Conservation (phyloP, 2,329 filamentous ascomycete species). For the Daldinia eschscholtzii region DNA sequence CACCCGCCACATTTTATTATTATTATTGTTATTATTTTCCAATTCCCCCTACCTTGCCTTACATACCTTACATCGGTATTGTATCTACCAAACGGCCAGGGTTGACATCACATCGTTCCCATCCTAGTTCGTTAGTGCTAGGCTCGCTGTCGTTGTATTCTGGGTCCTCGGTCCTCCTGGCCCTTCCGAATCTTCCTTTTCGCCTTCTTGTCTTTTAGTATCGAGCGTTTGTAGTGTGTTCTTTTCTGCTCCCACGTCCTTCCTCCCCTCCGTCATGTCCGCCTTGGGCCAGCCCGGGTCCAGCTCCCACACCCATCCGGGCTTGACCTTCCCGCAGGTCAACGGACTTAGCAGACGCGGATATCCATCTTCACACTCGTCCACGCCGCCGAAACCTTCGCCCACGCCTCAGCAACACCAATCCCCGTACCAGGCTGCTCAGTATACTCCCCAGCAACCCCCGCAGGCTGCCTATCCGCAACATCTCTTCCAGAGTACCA, state of each 20-base stretch:
- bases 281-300: constrained; percentile 63
- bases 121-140: constrained; percentile 43
- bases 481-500: constrained; percentile 65
- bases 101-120: constrained; percentile 51
- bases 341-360: constrained; percentile 60
- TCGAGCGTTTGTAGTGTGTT: constrained; percentile 31
- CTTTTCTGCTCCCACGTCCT: constrained; percentile 23
- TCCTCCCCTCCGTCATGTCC: constrained; percentile 57
- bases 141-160: constrained; percentile 43
- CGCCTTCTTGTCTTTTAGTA: constrained; percentile 39
- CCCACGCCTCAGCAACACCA: constrained; percentile 66
- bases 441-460: constrained; percentile 66
- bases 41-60: constrained; percentile 24
- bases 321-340: constrained; percentile 66
- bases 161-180: constrained; percentile 36
- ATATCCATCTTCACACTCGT: constrained; percentile 63
- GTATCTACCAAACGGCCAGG: constrained; percentile 50
- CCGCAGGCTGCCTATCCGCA: constrained; percentile 63
- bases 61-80: constrained; percentile 30
- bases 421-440: constrained; percentile 67
- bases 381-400: constrained; percentile 67
- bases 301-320: constrained; percentile 62
- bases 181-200: constrained; percentile 34
- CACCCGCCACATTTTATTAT: constrained; percentile 48
- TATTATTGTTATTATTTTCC: background rate